Evolutionary conservation across 805 yeast genomes (phyloP).

Genomic region (Candida piceae): DNA sequence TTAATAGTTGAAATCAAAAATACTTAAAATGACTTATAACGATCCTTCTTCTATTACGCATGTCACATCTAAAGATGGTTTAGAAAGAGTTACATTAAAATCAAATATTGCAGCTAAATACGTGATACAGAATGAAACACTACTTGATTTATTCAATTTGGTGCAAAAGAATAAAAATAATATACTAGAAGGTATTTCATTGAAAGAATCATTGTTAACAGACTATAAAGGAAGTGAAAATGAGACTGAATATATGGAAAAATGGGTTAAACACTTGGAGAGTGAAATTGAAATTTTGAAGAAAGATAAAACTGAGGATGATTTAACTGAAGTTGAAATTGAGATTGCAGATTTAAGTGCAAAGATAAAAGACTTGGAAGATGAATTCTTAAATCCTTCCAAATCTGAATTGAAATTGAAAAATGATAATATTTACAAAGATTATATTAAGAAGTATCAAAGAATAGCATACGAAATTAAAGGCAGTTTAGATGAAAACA

Average conservation of each 20-base stretch:
- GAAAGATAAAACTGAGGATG: background rate
- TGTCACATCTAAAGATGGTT: slow-evolving; percentile 18
- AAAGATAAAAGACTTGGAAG: slow-evolving; percentile 12
- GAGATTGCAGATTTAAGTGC: slow-evolving; percentile 10
- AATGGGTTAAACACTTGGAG: slow-evolving; percentile 13
- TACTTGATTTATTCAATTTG: slow-evolving; percentile 18
- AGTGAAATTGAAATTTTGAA: slow-evolving; percentile 5
- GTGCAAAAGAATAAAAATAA: slow-evolving; percentile 5
- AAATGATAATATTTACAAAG: slow-evolving; percentile 17
- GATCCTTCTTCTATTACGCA: slow-evolving; percentile 24
- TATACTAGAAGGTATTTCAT: slow-evolving; percentile 12
- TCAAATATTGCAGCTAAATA: slow-evolving; percentile 32
- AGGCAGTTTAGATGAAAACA: slow-evolving; percentile 13
- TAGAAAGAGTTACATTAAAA: slow-evolving; percentile 28
- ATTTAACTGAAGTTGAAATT: slow-evolving; percentile 2
- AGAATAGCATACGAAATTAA: slow-evolving; percentile 22
- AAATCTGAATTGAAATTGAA: slow-evolving; percentile 10
- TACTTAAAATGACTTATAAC: slow-evolving; percentile 11
- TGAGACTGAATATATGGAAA: slow-evolving; percentile 10
- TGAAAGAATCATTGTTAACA: slow-evolving; percentile 18
- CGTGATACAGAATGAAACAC: slow-evolving; percentile 28
- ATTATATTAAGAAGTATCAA: slow-evolving; percentile 15
- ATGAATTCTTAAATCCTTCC: slow-evolving; percentile 20
- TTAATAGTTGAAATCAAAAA: background rate
- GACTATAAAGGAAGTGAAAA: slow-evolving; percentile 15